Evolutionary conservation across 2,329 filamentous ascomycete species (phyloP), one percentile per base, ranked within the genome.

Genomic region (Aspergillus jensenii): DNA sequence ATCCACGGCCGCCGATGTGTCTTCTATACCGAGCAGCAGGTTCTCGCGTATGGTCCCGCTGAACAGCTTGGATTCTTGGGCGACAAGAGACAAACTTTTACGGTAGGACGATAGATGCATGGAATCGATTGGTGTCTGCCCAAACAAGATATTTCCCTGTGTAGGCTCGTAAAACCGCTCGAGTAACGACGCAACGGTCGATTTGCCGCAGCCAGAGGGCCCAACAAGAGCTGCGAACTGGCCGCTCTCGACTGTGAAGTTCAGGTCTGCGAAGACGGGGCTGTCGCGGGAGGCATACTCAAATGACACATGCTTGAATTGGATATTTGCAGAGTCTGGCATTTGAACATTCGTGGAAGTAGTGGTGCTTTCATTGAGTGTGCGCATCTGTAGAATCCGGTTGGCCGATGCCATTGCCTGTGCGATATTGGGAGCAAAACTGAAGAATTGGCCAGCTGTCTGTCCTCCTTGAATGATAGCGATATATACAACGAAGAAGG

Each of bases 141-240:
- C 67, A 31, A 80, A 59, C 2, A 62, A 66, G 40, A 82, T 76
- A 5, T 58, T 58, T 21, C 80, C 80, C 11, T 80, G 77, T 15
- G 83, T 78, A 0, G 86, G 75, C 41, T 90, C 84, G 70, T 93
- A 93, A 73, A 93, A 92, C 9, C 85, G 74, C 62, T 84, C 79
- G 14, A 84, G 72, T 0, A 85, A 74, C 0, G 75, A 75, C 39
- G 93, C 84, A 37, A 90, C 86, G 15, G 85, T 90, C 0, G 87
- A 89, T 74, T 92, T 77, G 4, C 83, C 83, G 50, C 81, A 83
- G 14, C 83, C 82, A 1, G 79, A 84, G 1, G 82, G 77, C 4
- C 83, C 83, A 90, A 93, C 87, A n/a, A 81, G 74, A 2, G 79
- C 80, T 6, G 71, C 76, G 61, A 77, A 79, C 48, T 72, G 65